Conservation (phyloP, 805 yeast species). For the Nakazawaea laoshanensis region DNA sequence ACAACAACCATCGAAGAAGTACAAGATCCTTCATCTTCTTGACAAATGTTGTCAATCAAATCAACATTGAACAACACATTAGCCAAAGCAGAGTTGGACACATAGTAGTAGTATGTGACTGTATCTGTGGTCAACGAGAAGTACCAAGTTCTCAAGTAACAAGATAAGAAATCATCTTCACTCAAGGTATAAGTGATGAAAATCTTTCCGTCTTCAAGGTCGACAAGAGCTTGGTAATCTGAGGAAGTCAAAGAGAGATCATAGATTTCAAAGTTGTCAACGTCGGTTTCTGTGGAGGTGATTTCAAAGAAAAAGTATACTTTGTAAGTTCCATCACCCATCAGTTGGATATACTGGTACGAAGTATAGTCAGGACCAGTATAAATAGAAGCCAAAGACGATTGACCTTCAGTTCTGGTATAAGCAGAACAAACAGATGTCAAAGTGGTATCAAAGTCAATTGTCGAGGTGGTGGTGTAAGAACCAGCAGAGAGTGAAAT, state of each 20-base stretch:
- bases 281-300: neutral
- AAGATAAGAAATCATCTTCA: neutral
- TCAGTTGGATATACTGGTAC: conserved; percentile 1
- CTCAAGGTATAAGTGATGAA: neutral
- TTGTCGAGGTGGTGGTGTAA: conserved; percentile 1
- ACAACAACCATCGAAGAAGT: neutral
- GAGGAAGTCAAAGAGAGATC: neutral
- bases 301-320: conserved; percentile 3
- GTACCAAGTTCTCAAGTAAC: conserved; percentile 1
- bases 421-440: neutral
- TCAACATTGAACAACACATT: neutral
- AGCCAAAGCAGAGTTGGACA: neutral
- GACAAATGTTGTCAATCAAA: conserved; percentile 2
- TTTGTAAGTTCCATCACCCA: neutral
- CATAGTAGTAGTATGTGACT: neutral
- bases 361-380: conserved; percentile 2
- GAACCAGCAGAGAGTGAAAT: neutral
- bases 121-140: neutral
- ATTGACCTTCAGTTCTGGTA: neutral
- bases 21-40: neutral
- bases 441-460: neutral
- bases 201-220: neutral
- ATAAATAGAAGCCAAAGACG: conserved; percentile 1
- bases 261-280: neutral
- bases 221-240: neutral